phyloP scores from a whole-genome alignment of 768 basidiomycete genomes.

The Lactarius indigo region DNA sequence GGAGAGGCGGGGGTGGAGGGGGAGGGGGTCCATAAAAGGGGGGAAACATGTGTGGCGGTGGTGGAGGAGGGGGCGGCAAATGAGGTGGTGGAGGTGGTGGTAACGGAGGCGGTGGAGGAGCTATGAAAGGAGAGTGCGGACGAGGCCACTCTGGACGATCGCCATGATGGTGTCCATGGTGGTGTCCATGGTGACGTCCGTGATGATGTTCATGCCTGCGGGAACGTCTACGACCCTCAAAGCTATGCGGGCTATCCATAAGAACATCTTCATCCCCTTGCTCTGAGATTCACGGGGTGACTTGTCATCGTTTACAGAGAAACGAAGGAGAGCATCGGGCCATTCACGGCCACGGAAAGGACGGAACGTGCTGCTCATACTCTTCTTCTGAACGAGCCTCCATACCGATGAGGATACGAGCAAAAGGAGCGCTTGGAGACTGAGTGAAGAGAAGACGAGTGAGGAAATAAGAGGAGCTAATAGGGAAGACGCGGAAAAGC shows the following conservation, averaged over 20 bases:
- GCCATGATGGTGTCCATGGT: neutral
- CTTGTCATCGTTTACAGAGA: slow-evolving; percentile 59
- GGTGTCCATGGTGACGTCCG: slow-evolving; percentile 13
- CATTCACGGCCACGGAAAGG: slow-evolving; percentile 51
- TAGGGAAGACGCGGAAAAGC: slow-evolving; percentile 70
- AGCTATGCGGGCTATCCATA: neutral
- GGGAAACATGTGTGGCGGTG: slow-evolving; percentile 26
- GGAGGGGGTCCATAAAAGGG: slow-evolving; percentile 16
- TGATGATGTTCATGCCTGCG: slow-evolving; percentile 15
- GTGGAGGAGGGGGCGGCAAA: slow-evolving; percentile 11
- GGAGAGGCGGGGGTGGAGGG: slow-evolving; percentile 12
- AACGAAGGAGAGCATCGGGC: slow-evolving; percentile 57
- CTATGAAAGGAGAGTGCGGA: slow-evolving; percentile 18
- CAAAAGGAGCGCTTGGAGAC: slow-evolving; percentile 43
- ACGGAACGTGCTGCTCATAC: slow-evolving; percentile 47
- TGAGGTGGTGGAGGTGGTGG: slow-evolving; percentile 26
- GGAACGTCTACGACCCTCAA: neutral
- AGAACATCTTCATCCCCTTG: neutral
- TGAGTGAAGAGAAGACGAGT: slow-evolving; percentile 70
- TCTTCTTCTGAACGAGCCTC: slow-evolving; percentile 59
- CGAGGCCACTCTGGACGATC: slow-evolving; percentile 15
- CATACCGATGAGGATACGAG: slow-evolving; percentile 57
- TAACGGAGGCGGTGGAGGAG: neutral
- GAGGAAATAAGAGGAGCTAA: slow-evolving; percentile 55
- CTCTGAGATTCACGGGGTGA: slow-evolving; percentile 26